phyloP scores from a whole-genome alignment of 805 yeast species.

The Candida xiaguanensis region DNA sequence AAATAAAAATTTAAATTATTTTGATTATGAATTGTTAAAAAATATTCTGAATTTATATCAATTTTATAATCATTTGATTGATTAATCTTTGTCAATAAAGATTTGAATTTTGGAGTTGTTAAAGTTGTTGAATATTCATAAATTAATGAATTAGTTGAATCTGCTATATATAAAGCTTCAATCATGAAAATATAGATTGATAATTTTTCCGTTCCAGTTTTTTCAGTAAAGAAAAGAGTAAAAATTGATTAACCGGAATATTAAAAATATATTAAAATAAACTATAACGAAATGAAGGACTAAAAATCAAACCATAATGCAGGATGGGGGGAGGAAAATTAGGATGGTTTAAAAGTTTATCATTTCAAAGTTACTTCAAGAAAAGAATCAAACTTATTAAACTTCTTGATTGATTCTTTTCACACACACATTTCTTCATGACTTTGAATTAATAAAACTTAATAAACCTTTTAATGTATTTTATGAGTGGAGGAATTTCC shows the following conservation, averaged over 20 bases:
- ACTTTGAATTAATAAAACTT: slow-evolving; percentile 6
- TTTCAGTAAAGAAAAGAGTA: too few relatives aligned
- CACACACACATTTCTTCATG: slow-evolving; percentile 21
- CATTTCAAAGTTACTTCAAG: slow-evolving; percentile 5
- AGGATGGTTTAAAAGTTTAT: slow-evolving; percentile 1
- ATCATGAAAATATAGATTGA: slow-evolving; percentile 23
- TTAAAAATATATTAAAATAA: background rate
- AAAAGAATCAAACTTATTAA: background rate
- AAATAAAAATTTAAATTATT: slow-evolving; percentile 7
- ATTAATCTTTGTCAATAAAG: slow-evolving; percentile 16
- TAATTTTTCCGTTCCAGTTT: too few relatives aligned
- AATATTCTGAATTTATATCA: slow-evolving; percentile 5
- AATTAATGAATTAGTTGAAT: slow-evolving; percentile 28
- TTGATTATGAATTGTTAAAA: slow-evolving; percentile 6
- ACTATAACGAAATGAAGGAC: background rate
- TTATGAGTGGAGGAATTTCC: slow-evolving; percentile 2
- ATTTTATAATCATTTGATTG: slow-evolving; percentile 3
- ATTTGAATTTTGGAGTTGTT: slow-evolving; percentile 29
- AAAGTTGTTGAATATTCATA: slow-evolving; percentile 32
- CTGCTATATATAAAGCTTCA: slow-evolving; percentile 42
- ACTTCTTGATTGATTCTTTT: slow-evolving; percentile 4
- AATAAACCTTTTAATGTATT: background rate
- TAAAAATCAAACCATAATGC: slow-evolving; percentile 3
- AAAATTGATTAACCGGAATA: background rate
- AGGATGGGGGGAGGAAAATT: slow-evolving; percentile 7